Evolutionary conservation across 2,329 filamentous ascomycete species (phyloP).

Genomic region (Fusarium tuaranense): DNA sequence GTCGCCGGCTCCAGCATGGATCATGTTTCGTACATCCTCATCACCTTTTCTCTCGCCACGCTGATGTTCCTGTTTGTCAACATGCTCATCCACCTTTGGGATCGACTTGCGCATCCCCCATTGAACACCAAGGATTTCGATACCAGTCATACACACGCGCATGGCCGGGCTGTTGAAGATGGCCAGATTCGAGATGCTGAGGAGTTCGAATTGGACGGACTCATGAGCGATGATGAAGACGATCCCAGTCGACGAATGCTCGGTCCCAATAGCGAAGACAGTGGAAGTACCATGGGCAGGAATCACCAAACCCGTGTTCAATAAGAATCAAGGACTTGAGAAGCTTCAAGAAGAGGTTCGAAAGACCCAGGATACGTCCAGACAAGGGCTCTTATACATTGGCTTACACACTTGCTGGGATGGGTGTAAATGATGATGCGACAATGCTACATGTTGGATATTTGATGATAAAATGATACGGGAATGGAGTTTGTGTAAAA

Average conservation of each 20-base stretch:
- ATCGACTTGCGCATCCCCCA: constrained; percentile 63
- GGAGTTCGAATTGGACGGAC: constrained; percentile 91
- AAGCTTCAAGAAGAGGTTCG: not conserved
- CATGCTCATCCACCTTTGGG: constrained; percentile 87
- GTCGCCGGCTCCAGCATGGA: constrained; percentile 81
- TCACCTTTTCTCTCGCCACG: constrained; percentile 91
- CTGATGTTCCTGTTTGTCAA: constrained; percentile 91
- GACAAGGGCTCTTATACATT: not conserved
- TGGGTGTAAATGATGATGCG: constrained; percentile 1
- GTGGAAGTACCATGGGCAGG: constrained; percentile 49
- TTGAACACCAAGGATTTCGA: constrained; percentile 51
- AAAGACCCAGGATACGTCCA: not conserved
- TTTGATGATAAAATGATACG: not conserved
- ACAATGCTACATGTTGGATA: not conserved
- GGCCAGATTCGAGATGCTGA: constrained; percentile 81
- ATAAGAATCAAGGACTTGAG: not conserved
- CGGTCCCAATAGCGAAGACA: constrained; percentile 17
- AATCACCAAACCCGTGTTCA: constrained; percentile 43
- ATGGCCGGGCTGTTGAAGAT: constrained; percentile 57
- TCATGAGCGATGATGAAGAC: constrained; percentile 91
- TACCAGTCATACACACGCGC: constrained; percentile 51
- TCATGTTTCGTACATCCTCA: constrained; percentile 91
- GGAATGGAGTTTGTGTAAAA: not conserved
- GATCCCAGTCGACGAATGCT: constrained; percentile 59
- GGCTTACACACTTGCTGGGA: not conserved